Evolutionary conservation across 2,329 filamentous ascomycete genomes (phyloP).

Genomic region (Sphaceloma murrayae): DNA sequence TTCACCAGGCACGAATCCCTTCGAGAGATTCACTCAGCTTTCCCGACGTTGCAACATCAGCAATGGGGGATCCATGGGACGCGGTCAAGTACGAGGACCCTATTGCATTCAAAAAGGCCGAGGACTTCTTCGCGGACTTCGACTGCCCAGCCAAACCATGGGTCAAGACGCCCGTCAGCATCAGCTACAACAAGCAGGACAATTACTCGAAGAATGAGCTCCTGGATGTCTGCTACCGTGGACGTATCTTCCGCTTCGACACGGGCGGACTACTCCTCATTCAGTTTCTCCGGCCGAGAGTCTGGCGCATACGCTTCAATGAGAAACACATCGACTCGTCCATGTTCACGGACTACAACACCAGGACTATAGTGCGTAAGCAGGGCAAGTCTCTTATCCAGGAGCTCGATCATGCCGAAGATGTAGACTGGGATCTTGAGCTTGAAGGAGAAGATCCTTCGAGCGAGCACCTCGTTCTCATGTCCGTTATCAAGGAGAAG

Average conservation of each 20-base stretch:
- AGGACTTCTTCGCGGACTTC: slow-evolving; percentile 6
- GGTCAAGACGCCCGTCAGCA: slow-evolving; percentile 2
- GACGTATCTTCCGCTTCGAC: slow-evolving; percentile 6
- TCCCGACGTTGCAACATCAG: no score
- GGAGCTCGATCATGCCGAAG: slow-evolving; percentile 10
- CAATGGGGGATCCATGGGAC: slow-evolving; percentile 3
- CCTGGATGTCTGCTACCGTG: slow-evolving; percentile 6
- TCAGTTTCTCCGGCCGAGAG: slow-evolving; percentile 13
- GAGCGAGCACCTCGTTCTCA: slow-evolving; percentile 9
- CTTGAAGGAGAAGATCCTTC: slow-evolving; percentile 1
- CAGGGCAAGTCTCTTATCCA: slow-evolving; percentile 4
- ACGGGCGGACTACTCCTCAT: slow-evolving; percentile 8
- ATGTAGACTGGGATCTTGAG: slow-evolving; percentile 5
- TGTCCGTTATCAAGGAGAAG: slow-evolving; percentile 7
- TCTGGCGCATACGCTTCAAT: slow-evolving; percentile 15
- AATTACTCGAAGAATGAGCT: slow-evolving; percentile 10
- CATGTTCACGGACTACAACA: slow-evolving; percentile 9
- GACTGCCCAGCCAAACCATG: not conserved
- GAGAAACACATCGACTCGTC: not conserved
- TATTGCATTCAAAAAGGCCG: slow-evolving; percentile 4
- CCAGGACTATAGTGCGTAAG: not conserved
- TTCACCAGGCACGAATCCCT: no score
- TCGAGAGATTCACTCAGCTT: no score
- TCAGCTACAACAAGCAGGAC: slow-evolving; percentile 10
- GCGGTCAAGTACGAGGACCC: slow-evolving; percentile 5